A percentile compares a stretch with the other conserved stretches of the same genome.
Conservation (phyloP, 1,284 basidiomycete genomes). For the Hymenochaete sp. region DNA sequence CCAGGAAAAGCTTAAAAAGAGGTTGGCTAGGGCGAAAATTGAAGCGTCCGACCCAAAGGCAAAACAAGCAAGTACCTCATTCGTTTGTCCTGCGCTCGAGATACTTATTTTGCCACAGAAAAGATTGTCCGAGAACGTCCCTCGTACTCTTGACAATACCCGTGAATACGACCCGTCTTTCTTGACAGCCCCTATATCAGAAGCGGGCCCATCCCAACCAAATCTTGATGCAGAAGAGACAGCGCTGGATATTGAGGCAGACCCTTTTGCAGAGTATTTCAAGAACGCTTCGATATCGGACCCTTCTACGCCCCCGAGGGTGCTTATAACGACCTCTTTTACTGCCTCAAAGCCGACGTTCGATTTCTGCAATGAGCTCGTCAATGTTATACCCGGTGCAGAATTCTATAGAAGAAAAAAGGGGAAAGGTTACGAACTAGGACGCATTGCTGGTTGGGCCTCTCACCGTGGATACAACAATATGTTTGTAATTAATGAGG, state of each 20-base stretch:
- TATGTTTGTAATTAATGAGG: conserved; percentile 90
- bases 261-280: conserved; percentile 68
- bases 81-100: not conserved
- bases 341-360: conserved; percentile 79
- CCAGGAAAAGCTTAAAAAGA: conserved; percentile 73
- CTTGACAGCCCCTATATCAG: conserved; percentile 51
- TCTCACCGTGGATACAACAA: conserved; percentile 82
- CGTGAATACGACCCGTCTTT: conserved; percentile 85
- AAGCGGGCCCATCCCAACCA: conserved; percentile 19
- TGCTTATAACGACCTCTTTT: conserved; percentile 86
- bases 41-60: conserved; percentile 63
- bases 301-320: conserved; percentile 66
- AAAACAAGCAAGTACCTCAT: conserved; percentile 50
- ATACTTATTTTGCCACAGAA: conserved; percentile 39
- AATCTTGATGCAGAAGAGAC: conserved; percentile 21
- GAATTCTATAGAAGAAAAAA: conserved; percentile 89
- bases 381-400: conserved; percentile 88
- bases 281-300: conserved; percentile 44
- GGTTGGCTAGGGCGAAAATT: conserved; percentile 65
- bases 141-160: conserved; percentile 89
- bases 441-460: conserved; percentile 91
- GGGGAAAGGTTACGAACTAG: conserved; percentile 90
- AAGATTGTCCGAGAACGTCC: conserved; percentile 78
- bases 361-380: conserved; percentile 86
- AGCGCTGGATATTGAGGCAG: conserved; percentile 56